phyloP scores from a whole-genome alignment of 2,329 filamentous ascomycete species.

The Hymenoscyphus albidus region DNA sequence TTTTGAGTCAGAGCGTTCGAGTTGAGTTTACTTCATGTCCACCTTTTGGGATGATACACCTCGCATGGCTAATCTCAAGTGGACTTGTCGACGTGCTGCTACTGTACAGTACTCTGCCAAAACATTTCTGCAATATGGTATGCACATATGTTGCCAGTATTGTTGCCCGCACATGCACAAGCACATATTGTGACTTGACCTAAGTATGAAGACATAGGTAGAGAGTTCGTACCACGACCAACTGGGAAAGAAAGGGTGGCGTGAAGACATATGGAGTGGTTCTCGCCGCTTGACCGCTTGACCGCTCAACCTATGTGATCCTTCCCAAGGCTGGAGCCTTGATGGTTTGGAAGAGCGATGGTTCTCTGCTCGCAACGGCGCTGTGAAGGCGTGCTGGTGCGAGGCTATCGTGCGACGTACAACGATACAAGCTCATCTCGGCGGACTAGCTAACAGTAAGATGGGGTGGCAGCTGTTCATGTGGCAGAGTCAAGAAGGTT shows the following conservation, averaged over 20 bases:
- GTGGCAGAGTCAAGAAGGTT: neutral
- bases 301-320: slow-evolving; percentile 18
- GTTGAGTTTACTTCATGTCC: neutral
- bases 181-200: neutral
- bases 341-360: neutral
- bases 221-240: slow-evolving; percentile 5
- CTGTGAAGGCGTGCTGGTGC: neutral
- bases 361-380: neutral
- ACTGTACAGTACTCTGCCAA: neutral
- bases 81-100: neutral
- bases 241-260: neutral
- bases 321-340: slow-evolving; percentile 4
- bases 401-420: neutral
- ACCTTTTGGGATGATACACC: neutral
- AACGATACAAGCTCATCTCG: neutral
- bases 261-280: slow-evolving; percentile 6
- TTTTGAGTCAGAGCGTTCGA: neutral
- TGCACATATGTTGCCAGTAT: neutral
- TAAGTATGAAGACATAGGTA: neutral
- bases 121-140: neutral
- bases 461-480: neutral
- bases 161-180: neutral
- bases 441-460: neutral
- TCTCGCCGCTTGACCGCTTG: slow-evolving; percentile 9
- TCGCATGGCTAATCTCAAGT: neutral